Conservation (phyloP, 1,284 basidiomycete genomes). For the Trichosporon sp. region DNA sequence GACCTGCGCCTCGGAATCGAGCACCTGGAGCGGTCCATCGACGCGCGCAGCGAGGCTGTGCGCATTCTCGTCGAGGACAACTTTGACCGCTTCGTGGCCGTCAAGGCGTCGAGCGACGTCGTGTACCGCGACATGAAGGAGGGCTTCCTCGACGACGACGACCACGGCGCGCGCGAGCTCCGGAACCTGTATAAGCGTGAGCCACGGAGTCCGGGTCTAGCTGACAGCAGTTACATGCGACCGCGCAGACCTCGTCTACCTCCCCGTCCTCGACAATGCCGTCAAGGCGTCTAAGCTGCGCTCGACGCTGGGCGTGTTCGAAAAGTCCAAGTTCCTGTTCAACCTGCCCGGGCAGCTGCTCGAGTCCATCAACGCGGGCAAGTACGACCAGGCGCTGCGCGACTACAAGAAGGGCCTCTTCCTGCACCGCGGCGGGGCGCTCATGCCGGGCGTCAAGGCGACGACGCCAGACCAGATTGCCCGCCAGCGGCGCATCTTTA, state of each 20-base stretch:
- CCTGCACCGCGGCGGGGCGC: constrained; percentile 77
- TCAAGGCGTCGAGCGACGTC: constrained; percentile 92
- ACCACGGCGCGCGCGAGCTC: constrained; percentile 78
- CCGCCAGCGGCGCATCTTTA: constrained; percentile 85
- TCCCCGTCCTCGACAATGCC: constrained; percentile 92
- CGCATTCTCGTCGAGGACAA: constrained; percentile 94
- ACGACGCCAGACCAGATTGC: constrained; percentile 56
- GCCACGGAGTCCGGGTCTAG: constrained; percentile 25
- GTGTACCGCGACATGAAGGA: constrained; percentile 90
- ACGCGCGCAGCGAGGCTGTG: constrained; percentile 85
- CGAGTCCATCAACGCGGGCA: constrained; percentile 70
- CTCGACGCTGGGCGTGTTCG: constrained; percentile 90
- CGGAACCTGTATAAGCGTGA: constrained; percentile 77
- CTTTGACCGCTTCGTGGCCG: constrained; percentile 95
- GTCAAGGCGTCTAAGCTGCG: constrained; percentile 90
- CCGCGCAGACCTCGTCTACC: constrained; percentile 92
- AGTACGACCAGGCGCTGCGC: constrained; percentile 86
- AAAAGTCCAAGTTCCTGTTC: constrained; percentile 97
- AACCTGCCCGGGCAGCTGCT: constrained; percentile 90
- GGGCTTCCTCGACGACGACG: constrained; percentile 70
- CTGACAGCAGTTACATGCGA: constrained; percentile 57
- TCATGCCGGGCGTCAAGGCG: constrained; percentile 56
- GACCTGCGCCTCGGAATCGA: constrained; percentile 74
- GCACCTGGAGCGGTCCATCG: constrained; percentile 69
- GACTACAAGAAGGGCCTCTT: constrained; percentile 98